Evolutionary conservation across 2,329 filamentous ascomycete genomes (phyloP), one percentile per base, ranked within the genome.

Genomic region (Botrytis porri): DNA sequence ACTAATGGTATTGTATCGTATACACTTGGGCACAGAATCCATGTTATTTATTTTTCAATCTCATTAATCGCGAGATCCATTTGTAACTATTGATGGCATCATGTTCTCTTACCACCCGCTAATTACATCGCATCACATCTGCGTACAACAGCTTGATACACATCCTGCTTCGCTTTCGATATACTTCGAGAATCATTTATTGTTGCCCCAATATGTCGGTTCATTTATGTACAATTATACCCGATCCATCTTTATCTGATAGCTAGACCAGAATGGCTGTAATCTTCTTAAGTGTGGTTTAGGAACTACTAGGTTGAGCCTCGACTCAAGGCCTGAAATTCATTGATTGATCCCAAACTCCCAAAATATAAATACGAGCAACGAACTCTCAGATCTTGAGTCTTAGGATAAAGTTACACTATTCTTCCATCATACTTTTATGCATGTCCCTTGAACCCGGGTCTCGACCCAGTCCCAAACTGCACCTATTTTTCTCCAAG

Each of bases 151-250:
- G 7, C 8, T 4, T 22, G 20, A 48, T 10, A 48, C 8, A 22
- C 2, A 48, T 48, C 4, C 0, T 22, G 20, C 43, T 48, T 22
- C 1, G 22, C 48, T 51, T 0, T n/a, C 22, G 48, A 51, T n/a
- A n/a, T 4, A 51, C 1, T 14, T 14, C 4, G 4, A 5, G 3
- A 9, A 51, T n/a, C 45, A 25, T n/a, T 6, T 12, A n/a, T 4
- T 6, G 14, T 14, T 51, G 25, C 22, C 22, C 0, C 4, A 51
- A n/a, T 9, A 48, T 4, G 20, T 22, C 43, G 22, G 12, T 25
- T 0, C 22, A 12, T 12, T 48, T 4, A 48, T 12, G 0, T 10
- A 12, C 4, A 5, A 48, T 12, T 22, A 41, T 14, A 4, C 0
- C 22, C 12, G 0, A 51, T n/a, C 1, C 22, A 14, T 51, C 25